phyloP scores from a whole-genome alignment of 495 filamentous ascomycete genomes.

The Trichodelitschia bisporula region DNA sequence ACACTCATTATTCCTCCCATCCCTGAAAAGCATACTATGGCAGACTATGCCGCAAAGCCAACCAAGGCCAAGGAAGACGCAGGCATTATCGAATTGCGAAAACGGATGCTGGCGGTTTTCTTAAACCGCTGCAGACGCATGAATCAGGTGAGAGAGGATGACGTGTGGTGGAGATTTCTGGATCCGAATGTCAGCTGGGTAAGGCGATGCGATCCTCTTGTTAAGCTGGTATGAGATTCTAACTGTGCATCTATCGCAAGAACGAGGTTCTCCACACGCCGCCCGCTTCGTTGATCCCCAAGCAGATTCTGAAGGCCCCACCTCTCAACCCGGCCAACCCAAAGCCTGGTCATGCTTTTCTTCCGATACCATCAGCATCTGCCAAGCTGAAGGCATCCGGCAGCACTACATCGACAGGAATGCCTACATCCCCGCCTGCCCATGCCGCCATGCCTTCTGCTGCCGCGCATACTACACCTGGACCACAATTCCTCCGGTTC shows the following conservation, averaged over 20 bases:
- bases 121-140: conserved; percentile 78
- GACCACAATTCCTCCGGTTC: conserved; percentile 53
- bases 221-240: background rate
- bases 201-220: conserved; percentile 3
- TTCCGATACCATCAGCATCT: conserved; percentile 62
- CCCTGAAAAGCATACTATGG: conserved; percentile 95
- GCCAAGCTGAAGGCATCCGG: conserved; percentile 52
- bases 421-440: conserved; percentile 25
- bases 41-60: conserved; percentile 91
- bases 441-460: conserved; percentile 22
- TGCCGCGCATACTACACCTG: conserved; percentile 31
- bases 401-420: conserved; percentile 22
- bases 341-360: conserved; percentile 62
- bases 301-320: conserved; percentile 77
- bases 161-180: conserved; percentile 90
- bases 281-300: conserved; percentile 75
- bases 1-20: conserved; percentile 91
- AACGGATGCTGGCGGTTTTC: conserved; percentile 89
- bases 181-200: conserved; percentile 99
- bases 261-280: conserved; percentile 77
- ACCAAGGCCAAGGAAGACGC: conserved; percentile 95
- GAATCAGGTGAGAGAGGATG: conserved; percentile 82
- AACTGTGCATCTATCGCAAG: conserved; percentile 19
- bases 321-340: conserved; percentile 83
- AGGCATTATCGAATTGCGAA: conserved; percentile 82